phyloP scores from a whole-genome alignment of 495 filamentous ascomycete species.

The Staphylotrichum longicolle region DNA sequence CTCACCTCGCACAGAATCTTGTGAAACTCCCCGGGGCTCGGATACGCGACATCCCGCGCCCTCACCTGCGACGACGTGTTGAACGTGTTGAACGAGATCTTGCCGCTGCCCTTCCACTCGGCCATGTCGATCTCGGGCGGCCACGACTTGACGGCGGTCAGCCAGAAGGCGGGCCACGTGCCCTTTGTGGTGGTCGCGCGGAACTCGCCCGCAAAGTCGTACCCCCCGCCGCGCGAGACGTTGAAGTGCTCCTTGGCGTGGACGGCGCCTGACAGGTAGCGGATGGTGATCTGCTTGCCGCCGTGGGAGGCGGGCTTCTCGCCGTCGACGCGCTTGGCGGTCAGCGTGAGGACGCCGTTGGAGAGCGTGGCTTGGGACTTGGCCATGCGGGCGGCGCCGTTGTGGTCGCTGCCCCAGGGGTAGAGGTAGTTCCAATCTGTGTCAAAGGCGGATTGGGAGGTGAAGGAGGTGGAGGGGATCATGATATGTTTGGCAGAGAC shows the following conservation, averaged over 20 bases:
- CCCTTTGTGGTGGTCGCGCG: slow-evolving; percentile 50
- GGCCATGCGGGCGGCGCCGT: slow-evolving; percentile 59
- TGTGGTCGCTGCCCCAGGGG: slow-evolving; percentile 48
- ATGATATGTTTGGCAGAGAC: slow-evolving; percentile 40
- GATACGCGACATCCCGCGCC: slow-evolving; percentile 50
- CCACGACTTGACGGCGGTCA: slow-evolving; percentile 60
- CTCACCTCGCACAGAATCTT: slow-evolving; percentile 50
- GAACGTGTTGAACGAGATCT: slow-evolving; percentile 62
- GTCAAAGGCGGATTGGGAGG: slow-evolving; percentile 50
- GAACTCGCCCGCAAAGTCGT: slow-evolving; percentile 54
- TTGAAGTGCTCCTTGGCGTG: slow-evolving; percentile 49
- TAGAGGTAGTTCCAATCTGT: slow-evolving; percentile 55
- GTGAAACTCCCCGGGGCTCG: slow-evolving; percentile 49
- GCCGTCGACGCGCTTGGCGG: slow-evolving; percentile 46
- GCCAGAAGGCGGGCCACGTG: slow-evolving; percentile 64
- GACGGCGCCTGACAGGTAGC: slow-evolving; percentile 54
- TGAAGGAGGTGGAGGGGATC: slow-evolving; percentile 54
- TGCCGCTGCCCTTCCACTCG: slow-evolving; percentile 61
- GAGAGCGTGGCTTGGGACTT: slow-evolving; percentile 36
- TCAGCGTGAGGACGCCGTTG: slow-evolving; percentile 44
- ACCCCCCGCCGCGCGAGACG: slow-evolving; percentile 48
- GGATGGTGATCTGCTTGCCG: slow-evolving; percentile 50
- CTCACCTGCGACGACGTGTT: slow-evolving; percentile 51
- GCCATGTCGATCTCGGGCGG: slow-evolving; percentile 63
- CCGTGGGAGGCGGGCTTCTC: slow-evolving; percentile 42